Evolutionary conservation across 2,329 filamentous ascomycete genomes (phyloP), one percentile per base, ranked within the genome.

Genomic region (Fusarium anthophilum): DNA sequence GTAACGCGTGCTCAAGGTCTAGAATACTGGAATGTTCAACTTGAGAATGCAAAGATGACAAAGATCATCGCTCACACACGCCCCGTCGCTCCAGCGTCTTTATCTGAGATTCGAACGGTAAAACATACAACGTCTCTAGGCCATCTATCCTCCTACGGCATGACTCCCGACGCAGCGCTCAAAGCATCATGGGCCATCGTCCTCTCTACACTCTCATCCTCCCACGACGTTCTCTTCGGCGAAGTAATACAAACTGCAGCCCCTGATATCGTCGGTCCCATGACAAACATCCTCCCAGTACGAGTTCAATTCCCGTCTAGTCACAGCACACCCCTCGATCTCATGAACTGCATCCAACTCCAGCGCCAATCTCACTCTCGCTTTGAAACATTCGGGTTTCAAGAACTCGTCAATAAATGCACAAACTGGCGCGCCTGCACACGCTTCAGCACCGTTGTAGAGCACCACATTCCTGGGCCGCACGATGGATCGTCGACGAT

Each of bases 171-270:
- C 66, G 86, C 87, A 0, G 83, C 91, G 6, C 81, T 91, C 39
- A 90, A 89, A 77, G 85, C 87, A 0, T 88, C 88, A 1, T 91
- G 89, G 88, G 86, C 88, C 2, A 84, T 88, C 67, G 84, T 87
- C 0, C 83, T 91, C 12, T 86, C 87, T 1, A 86, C 84, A 30
- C 79, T 90, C 15, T 85, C 87, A 0, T 85, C 83, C 0, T 81
- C 79, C 0, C 80, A 84, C 11, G 89, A 91, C 47, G 84, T 91
- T 12, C 83, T 90, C 8, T 91, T 91, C 63, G 89, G 89, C 13
- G 86, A 90, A 74, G 79, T 87, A 7, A 81, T 89, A 20, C 85
- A 86, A 17, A 86, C 86, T 2, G 78, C 80, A 6, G 81, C 87
- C 4, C 79, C 82, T 0, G 81, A 82, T 17, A 80, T 82, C 15